These are phyloP conservation scores for Chondrus crispus DNA, from an alignment of 23 red algal species.

Conservation along the genomic window DNA sequence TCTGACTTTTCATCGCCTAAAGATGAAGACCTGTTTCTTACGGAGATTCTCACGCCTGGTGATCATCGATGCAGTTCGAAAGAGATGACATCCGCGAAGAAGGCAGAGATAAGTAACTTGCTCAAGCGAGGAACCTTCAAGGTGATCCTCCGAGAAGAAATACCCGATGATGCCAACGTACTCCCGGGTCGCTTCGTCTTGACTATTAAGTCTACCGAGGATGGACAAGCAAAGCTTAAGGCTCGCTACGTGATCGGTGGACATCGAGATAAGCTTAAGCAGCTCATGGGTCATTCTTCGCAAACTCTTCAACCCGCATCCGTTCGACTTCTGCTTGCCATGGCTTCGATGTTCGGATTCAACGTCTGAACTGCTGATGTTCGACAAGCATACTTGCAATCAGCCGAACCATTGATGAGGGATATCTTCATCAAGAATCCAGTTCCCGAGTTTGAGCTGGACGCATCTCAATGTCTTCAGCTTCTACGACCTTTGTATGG, in stretches of 20 bases:
- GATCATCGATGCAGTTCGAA: not conserved
- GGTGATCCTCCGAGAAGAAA: slow-evolving; percentile 4
- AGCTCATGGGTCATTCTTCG: not conserved
- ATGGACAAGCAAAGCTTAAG: not conserved
- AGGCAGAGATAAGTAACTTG: not conserved
- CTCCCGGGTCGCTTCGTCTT: not conserved
- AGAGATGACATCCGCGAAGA: not conserved
- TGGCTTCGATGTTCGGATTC: not conserved
- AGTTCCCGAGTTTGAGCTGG: slow-evolving; percentile 3
- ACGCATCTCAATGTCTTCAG: not conserved
- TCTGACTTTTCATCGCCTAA: not conserved
- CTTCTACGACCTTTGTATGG: not conserved
- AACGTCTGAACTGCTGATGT: slow-evolving; percentile 3
- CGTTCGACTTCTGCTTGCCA: not conserved
- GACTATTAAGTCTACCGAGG: not conserved
- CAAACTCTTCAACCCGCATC: not conserved
- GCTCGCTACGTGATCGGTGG: not conserved
- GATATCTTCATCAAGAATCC: not conserved
- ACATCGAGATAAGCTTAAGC: not conserved
- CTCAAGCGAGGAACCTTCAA: not conserved
- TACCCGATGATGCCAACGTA: not conserved
- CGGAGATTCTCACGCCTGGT: not conserved
- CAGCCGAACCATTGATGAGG: not conserved
- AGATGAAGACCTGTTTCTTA: not conserved
- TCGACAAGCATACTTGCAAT: not conserved